Evolutionary conservation across 208 protist species (phyloP), one percentile per base, ranked within the genome.

Genomic region (Crithidia fasciculata): DNA sequence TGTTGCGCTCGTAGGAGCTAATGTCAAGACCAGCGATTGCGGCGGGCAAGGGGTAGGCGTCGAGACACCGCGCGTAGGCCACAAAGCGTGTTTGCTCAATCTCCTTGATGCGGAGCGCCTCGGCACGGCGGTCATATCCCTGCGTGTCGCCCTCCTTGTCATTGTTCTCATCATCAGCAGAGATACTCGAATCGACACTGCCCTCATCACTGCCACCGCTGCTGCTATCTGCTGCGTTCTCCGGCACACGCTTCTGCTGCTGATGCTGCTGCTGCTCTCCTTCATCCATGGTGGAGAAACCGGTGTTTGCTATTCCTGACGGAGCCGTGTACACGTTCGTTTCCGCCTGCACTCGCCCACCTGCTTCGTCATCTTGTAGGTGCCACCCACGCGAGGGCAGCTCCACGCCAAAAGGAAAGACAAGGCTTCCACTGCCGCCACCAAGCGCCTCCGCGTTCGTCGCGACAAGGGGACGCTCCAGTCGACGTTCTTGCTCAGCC

Each of bases 1-100:
- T 15, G 78, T 99, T 99, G 41, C 94, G 94, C 77, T 99, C 98
- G 83, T 98, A 99, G 52, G 90, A 93, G 78, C 91, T 98, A 28
- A 98, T 59, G 43, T 90, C 66, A 57, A 93, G 61, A 5, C 67
- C 61, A 4, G 28, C 57, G 40, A 82, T 64, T 13, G 75, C 12
- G 3, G 3, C 12, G 3, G 68, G 58, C 49, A 74, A 13, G 0
- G 79, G 72, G 56, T 83, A 89, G 43, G 86, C 53, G 36, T 93
- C 91, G n/a, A 94, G 60, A 37, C 52, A 67, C 12, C 44, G 13
- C 8, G 88, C 50, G 78, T 94, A 96, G 9, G 19, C 50, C 0
- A 54, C 50, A 57, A 94, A 94, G 49, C 86, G 86, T 10, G 18
- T 62, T 37, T 62, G 44, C 69, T 96, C 91, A 19, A 91, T 72